Base-by-base conservation (phyloP, 805 yeast genomes). In the Candida ovalis region DNA sequence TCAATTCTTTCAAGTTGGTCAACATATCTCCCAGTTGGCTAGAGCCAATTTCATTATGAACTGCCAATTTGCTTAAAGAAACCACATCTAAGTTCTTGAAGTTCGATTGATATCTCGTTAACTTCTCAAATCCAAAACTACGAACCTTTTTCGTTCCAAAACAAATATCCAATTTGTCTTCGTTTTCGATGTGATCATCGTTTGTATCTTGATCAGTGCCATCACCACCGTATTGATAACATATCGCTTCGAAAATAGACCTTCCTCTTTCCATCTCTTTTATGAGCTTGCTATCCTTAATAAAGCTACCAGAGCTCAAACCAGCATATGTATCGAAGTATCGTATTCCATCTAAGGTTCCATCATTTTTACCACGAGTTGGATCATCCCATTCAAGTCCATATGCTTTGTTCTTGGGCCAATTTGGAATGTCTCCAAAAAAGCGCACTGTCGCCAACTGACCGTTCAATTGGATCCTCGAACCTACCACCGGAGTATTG, bases 381-480 rank as follows among this genome's bases (percentile, higher is more conserved):
- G 74, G 66, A 40, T 80, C 71, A 61, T 91, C 97, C 97, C 97
- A 91, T 63, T 91, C 96, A 3, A 91, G 74, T 0, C 97, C 97
- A 13, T 78, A 63, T 0, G 92, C 89, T 1, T 54, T 37, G 0
- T 63, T 69, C 9, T 63, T 60, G 0, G 78, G 75, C 96, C 96
- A 89, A 12, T 68, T 71, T 0, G 82, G 81, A 0, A 89, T 65
- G 2, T 44, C 40, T 0, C 96, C 97, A 1, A 75, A 59, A 57
- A 61, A 90, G 44, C 74, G 67, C 2, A 90, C 73, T 0, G 96
- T 86, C 38, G 88, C 86, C 2, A 77, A 52, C 5, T 79, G 72
- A 0, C 75, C 76, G n/a, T 65, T 65, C 21, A 66, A 62, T 1
- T 74, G 58, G 5, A 68, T 46, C 40, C 74, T 44, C 4, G 54